Evolutionary conservation across 2,329 filamentous ascomycete genomes (phyloP).

Genomic region (Catunica adiposa): DNA sequence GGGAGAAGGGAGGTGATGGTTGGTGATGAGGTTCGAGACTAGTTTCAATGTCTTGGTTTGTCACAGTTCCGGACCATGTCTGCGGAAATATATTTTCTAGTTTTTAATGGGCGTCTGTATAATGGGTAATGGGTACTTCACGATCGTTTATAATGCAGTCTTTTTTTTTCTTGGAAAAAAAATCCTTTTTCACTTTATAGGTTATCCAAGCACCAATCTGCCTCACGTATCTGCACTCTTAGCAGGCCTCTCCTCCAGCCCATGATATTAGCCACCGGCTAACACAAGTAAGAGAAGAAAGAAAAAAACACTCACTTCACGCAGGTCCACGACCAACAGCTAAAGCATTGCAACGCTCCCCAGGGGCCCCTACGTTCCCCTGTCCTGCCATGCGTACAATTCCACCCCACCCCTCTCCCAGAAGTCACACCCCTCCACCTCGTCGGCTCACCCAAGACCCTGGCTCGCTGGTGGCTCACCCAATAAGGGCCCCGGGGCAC

Average conservation of each 20-base stretch:
- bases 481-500: too few species aligned
- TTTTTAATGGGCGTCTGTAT: not conserved
- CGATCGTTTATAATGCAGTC: not conserved
- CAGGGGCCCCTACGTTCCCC: not conserved
- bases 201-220: too few species aligned
- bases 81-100: not conserved
- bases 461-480: too few species aligned
- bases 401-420: not conserved
- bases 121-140: too few species aligned
- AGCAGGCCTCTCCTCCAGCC: too few species aligned
- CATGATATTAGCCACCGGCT: too few species aligned
- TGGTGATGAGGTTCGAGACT: too few species aligned
- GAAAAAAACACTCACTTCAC: not conserved
- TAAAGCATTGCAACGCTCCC: not conserved
- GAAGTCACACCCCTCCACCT: not conserved
- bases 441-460: not conserved
- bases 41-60: too few species aligned
- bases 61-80: too few species aligned
- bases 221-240: too few species aligned
- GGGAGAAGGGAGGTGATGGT: too few species aligned
- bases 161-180: not conserved
- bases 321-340: not conserved
- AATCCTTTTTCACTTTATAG: too few species aligned
- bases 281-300: not conserved
- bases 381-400: not conserved